Conservation (phyloP, 2,329 filamentous ascomycete species). For the Raffaelea deltoideospora region DNA sequence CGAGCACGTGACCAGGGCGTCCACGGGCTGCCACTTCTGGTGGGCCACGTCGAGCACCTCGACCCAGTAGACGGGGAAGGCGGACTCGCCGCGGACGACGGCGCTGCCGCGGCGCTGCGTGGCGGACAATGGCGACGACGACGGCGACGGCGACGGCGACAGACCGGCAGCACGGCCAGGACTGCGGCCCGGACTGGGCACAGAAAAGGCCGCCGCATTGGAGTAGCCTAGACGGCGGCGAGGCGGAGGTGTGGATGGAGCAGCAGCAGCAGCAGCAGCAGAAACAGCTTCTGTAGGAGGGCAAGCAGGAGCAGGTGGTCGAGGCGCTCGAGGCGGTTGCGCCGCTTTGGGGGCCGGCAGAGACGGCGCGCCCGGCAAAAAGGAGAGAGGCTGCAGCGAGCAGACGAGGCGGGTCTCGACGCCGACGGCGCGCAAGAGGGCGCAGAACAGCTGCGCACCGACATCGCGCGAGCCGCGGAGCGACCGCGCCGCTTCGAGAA, state of each 20-base stretch:
- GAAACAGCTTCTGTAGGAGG: no score
- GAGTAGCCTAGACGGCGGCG: slow-evolving; percentile 37
- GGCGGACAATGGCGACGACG: slow-evolving; percentile 18
- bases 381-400: slow-evolving; percentile 72
- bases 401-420: slow-evolving; percentile 74
- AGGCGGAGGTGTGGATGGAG: slow-evolving; percentile 19
- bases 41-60: slow-evolving; percentile 75
- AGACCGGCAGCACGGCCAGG: slow-evolving; percentile 21
- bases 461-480: slow-evolving; percentile 75
- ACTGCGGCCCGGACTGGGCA: no score
- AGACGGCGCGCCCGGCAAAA: slow-evolving; percentile 37
- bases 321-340: slow-evolving; percentile 14
- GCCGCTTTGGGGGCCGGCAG: slow-evolving; percentile 25
- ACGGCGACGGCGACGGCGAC: slow-evolving; percentile 8
- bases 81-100: slow-evolving; percentile 50
- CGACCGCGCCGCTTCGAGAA: slow-evolving; percentile 51
- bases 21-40: slow-evolving; percentile 84
- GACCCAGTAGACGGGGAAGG: slow-evolving; percentile 83
- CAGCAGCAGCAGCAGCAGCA: no score
- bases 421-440: slow-evolving; percentile 67
- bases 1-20: slow-evolving; percentile 67
- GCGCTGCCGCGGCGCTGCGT: no score
- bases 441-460: slow-evolving; percentile 82
- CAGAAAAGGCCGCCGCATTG: slow-evolving; percentile 37
- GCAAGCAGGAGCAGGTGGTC: no score